Percentiles rank a stretch among this genome's conserved stretches.
Conservation (phyloP, 1,284 basidiomycete genomes). For the Trametes pubescens region DNA sequence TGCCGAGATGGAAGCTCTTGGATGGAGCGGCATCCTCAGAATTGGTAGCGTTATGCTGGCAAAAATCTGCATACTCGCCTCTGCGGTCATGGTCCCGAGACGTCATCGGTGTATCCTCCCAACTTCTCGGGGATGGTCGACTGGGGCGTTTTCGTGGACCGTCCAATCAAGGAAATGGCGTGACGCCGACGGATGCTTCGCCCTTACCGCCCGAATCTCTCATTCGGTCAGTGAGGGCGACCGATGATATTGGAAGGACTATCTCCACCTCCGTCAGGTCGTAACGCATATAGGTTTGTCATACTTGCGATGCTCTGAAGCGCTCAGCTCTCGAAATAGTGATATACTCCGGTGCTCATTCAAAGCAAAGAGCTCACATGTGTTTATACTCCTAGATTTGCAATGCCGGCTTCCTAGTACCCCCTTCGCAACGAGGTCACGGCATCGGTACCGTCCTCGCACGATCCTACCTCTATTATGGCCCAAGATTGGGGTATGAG, state of each 20-base stretch:
- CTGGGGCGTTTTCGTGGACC: not conserved
- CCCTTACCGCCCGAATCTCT: too few species aligned
- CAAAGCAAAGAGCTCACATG: too few species aligned
- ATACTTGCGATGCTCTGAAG: not conserved
- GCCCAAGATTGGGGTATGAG: constrained; percentile 81
- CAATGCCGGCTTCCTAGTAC: constrained; percentile 91
- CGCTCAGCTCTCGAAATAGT: too few species aligned
- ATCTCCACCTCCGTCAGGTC: too few species aligned
- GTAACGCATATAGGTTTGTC: not conserved
- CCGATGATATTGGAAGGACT: too few species aligned
- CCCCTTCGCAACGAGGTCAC: constrained; percentile 67
- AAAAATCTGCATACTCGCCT: too few species aligned
- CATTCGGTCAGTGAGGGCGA: too few species aligned
- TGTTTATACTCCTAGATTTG: constrained; percentile 63
- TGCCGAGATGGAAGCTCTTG: not conserved
- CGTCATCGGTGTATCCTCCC: too few species aligned
- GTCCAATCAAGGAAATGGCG: not conserved
- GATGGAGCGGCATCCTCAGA: not conserved
- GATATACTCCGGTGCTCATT: too few species aligned
- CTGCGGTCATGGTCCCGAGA: not conserved
- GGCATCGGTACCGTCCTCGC: constrained; percentile 82
- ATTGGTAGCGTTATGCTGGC: not conserved
- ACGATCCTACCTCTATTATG: constrained; percentile 84
- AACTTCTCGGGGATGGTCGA: not conserved
- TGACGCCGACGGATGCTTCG: not conserved